phyloP scores from a whole-genome alignment of 176 grass and related monocot genomes.

The Phoenix roebelenii region DNA sequence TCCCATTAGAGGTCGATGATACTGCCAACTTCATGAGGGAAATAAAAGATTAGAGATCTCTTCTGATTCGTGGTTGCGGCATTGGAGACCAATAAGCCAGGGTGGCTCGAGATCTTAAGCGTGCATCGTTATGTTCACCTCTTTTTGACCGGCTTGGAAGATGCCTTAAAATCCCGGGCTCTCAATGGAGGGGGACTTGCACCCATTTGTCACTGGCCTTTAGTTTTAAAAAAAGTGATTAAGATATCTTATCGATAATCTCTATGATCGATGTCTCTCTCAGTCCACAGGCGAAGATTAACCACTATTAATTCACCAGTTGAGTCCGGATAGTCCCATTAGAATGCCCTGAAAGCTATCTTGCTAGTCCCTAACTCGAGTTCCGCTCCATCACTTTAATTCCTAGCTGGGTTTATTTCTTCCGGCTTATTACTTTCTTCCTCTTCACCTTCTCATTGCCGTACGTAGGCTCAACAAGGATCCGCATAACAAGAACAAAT shows the following conservation, averaged over 20 bases:
- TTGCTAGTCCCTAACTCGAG: too few relatives aligned
- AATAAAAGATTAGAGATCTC: background rate
- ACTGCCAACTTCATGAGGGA: background rate
- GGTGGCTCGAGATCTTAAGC: conserved; percentile 4
- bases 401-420: background rate
- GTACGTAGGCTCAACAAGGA: background rate
- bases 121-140: background rate
- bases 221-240: conserved; percentile 71
- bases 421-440: background rate
- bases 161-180: background rate
- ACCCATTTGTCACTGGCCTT: conserved; percentile 56
- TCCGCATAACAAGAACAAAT: background rate
- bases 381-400: background rate
- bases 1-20: too few relatives aligned
- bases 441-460: background rate
- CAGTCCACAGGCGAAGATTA: conserved; percentile 47
- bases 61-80: background rate
- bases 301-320: conserved; percentile 39
- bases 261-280: conserved; percentile 61
- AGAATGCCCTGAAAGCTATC: background rate
- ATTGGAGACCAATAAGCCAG: background rate
- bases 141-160: conserved; percentile 6
- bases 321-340: conserved; percentile 31
- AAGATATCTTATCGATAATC: conserved; percentile 59
- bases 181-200: conserved; percentile 29